Conservation (phyloP, 1,284 basidiomycete genomes). For the Fomitopsis betulina region DNA sequence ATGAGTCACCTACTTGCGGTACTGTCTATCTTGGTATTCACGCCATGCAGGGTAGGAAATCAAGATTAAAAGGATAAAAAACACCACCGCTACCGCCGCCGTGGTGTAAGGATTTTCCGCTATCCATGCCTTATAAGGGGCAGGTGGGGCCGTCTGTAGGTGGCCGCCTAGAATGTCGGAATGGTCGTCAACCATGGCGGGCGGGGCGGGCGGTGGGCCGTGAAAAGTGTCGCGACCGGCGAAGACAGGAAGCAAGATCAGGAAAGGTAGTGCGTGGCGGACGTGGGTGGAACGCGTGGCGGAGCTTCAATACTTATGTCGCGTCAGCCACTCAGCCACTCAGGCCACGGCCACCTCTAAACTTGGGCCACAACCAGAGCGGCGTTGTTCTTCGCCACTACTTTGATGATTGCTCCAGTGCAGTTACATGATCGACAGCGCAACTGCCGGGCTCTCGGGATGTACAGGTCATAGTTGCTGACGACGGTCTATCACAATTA, state of each 20-base stretch:
- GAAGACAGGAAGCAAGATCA: conserved; percentile 3
- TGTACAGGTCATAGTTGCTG: too few relatives aligned
- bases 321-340: conserved; percentile 2
- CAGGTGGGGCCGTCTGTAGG: conserved; percentile 36
- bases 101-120: not conserved
- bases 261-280: conserved; percentile 7
- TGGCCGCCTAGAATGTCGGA: conserved; percentile 65
- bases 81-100: conserved; percentile 15
- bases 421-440: not conserved
- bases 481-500: too few relatives aligned
- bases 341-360: not conserved
- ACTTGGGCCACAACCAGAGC: not conserved
- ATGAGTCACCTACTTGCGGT: conserved; percentile 48
- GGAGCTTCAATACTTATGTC: conserved; percentile 14
- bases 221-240: conserved; percentile 8
- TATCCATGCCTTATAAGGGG: conserved; percentile 7
- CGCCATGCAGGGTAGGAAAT: conserved; percentile 24
- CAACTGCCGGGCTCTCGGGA: too few relatives aligned
- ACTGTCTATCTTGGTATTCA: conserved; percentile 51
- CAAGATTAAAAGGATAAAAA: conserved; percentile 4
- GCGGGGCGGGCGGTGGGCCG: not conserved
- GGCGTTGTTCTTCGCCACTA: not conserved
- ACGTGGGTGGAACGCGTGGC: conserved; percentile 7
- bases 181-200: conserved; percentile 29
- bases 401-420: not conserved